Conservation (phyloP, 1,284 basidiomycete species). For the Marasmius sp. region DNA sequence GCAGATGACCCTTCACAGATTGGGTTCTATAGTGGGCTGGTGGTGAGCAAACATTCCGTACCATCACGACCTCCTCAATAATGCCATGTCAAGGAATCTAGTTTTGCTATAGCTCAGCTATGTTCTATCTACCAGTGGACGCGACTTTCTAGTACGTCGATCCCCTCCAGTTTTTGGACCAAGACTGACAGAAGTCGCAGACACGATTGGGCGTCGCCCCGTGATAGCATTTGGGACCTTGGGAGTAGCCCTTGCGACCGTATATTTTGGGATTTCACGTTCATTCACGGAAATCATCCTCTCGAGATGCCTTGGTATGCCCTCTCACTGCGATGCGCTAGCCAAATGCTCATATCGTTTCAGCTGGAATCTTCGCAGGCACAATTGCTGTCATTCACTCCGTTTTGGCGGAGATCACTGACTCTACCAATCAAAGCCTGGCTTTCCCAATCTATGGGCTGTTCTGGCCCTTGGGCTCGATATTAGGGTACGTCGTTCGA, state of each 20-base stretch:
- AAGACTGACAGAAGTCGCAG: constrained; percentile 26
- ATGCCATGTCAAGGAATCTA: constrained; percentile 44
- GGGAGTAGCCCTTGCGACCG: constrained; percentile 46
- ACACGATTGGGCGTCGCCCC: constrained; percentile 58
- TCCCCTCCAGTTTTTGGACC: neutral
- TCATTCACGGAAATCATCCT: constrained; percentile 45
- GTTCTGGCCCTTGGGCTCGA: constrained; percentile 55
- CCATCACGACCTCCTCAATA: neutral
- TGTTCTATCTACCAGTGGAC: constrained; percentile 63
- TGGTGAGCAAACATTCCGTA: constrained; percentile 25
- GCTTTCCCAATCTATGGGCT: constrained; percentile 58
- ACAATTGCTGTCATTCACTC: constrained; percentile 60
- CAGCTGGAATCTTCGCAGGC: constrained; percentile 58
- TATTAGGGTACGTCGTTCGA: constrained; percentile 46
- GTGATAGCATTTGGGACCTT: constrained; percentile 53
- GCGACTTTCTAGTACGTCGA: constrained; percentile 47
- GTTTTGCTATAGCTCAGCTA: constrained; percentile 57
- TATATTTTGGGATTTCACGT: constrained; percentile 55
- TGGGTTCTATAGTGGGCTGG: constrained; percentile 41
- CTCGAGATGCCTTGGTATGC: constrained; percentile 45
- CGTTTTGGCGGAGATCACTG: constrained; percentile 59
- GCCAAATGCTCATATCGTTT: constrained; percentile 7
- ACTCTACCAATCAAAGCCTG: constrained; percentile 53
- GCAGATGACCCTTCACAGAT: constrained; percentile 34
- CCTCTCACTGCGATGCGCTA: neutral